Evolutionary conservation across 202 grass and related monocot genomes (phyloP).

Genomic region (Musa balbisiana): DNA sequence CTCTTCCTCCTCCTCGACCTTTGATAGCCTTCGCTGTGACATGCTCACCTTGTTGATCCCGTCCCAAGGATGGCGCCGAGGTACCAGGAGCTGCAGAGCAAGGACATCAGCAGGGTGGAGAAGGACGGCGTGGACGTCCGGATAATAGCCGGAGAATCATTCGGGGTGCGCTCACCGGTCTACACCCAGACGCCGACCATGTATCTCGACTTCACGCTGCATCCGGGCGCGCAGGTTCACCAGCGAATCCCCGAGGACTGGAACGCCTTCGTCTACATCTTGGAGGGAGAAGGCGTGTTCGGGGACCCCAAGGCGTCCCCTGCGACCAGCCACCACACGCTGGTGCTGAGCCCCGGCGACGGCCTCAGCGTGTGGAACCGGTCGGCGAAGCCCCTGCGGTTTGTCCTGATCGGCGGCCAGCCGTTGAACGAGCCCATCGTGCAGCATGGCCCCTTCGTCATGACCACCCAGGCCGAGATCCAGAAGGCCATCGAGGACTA

Average conservation of each 20-base stretch:
- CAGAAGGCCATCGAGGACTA: conserved; percentile 7
- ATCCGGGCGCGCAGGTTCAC: background rate
- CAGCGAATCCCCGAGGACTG: background rate
- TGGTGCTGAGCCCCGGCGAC: conserved; percentile 1
- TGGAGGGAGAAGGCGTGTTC: conserved; percentile 4
- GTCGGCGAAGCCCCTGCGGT: conserved; percentile 1
- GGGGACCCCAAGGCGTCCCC: background rate
- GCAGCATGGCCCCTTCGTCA: conserved; percentile 3
- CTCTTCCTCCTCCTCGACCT: background rate
- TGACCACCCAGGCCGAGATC: conserved; percentile 10
- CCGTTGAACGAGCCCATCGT: conserved; percentile 1
- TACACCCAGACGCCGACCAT: conserved; percentile 7
- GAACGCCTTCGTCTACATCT: conserved; percentile 9
- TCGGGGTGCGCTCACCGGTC: conserved; percentile 4
- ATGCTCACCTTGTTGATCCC: background rate
- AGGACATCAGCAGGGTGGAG: conserved; percentile 4
- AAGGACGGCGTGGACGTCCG: conserved; percentile 10
- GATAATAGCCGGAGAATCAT: conserved; percentile 7
- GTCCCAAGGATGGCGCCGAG: background rate
- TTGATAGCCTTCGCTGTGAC: background rate
- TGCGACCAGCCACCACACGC: background rate
- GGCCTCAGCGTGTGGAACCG: conserved; percentile 14
- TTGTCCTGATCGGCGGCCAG: conserved; percentile 3
- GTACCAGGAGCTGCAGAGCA: conserved; percentile 9
- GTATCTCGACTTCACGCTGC: conserved; percentile 9